phyloP scores from a whole-genome alignment of 2,329 filamentous ascomycete species.

The Leptographium procerum region DNA sequence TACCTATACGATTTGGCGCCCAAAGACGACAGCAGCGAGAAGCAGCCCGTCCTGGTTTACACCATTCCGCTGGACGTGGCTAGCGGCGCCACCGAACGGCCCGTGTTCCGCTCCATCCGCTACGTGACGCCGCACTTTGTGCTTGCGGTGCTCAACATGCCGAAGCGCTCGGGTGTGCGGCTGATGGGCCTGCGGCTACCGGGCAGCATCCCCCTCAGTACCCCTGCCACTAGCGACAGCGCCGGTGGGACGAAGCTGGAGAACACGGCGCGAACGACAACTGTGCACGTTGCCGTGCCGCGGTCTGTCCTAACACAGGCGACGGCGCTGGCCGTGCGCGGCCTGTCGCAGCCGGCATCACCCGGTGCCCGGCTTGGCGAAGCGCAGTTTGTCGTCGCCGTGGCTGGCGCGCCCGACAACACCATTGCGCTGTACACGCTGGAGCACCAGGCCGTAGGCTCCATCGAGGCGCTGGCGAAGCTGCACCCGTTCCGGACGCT shows the following conservation, averaged over 20 bases:
- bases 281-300: conserved; percentile 47
- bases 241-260: conserved; percentile 2
- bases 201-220: neutral
- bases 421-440: conserved; percentile 70
- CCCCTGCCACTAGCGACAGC: conserved; percentile 19
- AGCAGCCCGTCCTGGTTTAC: conserved; percentile 39
- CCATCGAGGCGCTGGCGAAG: conserved; percentile 39
- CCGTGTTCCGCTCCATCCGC: conserved; percentile 46
- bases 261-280: conserved; percentile 37
- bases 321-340: conserved; percentile 65
- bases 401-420: conserved; percentile 55
- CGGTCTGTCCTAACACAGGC: conserved; percentile 55
- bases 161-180: conserved; percentile 44
- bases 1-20: conserved; percentile 48
- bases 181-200: conserved; percentile 43
- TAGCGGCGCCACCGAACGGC: conserved; percentile 27
- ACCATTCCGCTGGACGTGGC: conserved; percentile 36
- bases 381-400: conserved; percentile 68
- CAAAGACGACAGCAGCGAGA: conserved; percentile 20
- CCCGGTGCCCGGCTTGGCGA: conserved; percentile 33
- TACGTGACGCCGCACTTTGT: conserved; percentile 48
- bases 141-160: conserved; percentile 45
- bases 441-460: conserved; percentile 45
- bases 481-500: conserved; percentile 41
- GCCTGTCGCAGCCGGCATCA: conserved; percentile 46